Percentiles rank a stretch among this genome's conserved stretches.
Evolutionary conservation across 2,329 filamentous ascomycete genomes (phyloP).

Genomic region (Scolecobasidium constrictum): DNA sequence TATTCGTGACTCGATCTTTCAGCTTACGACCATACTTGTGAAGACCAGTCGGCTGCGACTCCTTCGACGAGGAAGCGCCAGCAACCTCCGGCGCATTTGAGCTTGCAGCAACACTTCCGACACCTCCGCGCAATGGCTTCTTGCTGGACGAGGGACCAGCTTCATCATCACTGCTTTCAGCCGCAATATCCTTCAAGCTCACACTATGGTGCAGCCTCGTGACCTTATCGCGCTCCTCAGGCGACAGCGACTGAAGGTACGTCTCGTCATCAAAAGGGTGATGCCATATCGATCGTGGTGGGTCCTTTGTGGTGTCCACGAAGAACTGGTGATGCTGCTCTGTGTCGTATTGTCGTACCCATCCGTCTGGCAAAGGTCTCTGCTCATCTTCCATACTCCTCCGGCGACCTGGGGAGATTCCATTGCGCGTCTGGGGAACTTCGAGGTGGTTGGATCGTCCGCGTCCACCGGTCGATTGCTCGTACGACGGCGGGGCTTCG

Average conservation of each 20-base stretch:
- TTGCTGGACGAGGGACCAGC: conserved; percentile 15
- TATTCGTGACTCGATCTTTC: conserved; percentile 48
- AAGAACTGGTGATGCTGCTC: conserved; percentile 49
- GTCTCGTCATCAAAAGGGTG: conserved; percentile 50
- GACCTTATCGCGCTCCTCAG: conserved; percentile 39
- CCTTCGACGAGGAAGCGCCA: conserved; percentile 10
- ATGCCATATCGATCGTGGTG: conserved; percentile 49
- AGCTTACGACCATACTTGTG: conserved; percentile 43
- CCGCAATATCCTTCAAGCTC: conserved; percentile 29
- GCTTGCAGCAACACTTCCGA: conserved; percentile 1
- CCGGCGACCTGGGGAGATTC: conserved; percentile 40
- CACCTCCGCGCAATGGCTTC: conserved; percentile 7
- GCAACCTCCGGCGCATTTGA: conserved; percentile 11
- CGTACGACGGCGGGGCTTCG: background rate
- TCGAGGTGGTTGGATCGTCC: background rate
- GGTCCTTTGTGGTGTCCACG: conserved; percentile 44
- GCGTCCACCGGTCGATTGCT: background rate
- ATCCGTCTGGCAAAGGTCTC: conserved; percentile 43
- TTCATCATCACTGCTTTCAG: conserved; percentile 38
- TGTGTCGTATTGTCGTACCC: conserved; percentile 46
- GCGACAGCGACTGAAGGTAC: conserved; percentile 38
- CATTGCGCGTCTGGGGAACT: conserved; percentile 29
- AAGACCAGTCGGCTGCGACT: conserved; percentile 17
- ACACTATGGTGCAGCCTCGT: conserved; percentile 24
- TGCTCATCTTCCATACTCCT: conserved; percentile 53